Percentiles rank a stretch among this genome's conserved stretches.
These are phyloP conservation scores for Tulasnella sp. DNA, from an alignment of 768 basidiomycete genomes.

Conservation along the genomic window DNA sequence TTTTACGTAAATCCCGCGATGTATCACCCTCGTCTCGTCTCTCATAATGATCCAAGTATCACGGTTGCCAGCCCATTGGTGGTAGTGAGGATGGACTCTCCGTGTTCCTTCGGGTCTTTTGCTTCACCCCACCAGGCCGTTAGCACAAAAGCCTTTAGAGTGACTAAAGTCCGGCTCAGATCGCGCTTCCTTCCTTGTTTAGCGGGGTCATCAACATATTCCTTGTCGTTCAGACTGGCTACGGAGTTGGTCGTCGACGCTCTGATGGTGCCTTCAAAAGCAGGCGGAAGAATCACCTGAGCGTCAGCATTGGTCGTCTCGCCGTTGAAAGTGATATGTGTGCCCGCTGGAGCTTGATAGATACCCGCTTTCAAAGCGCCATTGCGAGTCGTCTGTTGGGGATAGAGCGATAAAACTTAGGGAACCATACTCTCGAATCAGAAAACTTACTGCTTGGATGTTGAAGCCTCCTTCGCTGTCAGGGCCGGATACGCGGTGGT, in stretches of 20 bases:
- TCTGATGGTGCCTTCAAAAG: conserved; percentile 5
- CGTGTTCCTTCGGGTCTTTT: conserved; percentile 10
- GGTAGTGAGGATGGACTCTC: not conserved
- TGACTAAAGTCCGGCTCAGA: not conserved
- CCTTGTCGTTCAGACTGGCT: not conserved
- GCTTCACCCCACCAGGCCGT: conserved; percentile 8
- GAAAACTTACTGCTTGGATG: not conserved
- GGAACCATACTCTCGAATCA: not conserved
- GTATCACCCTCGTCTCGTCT: no score
- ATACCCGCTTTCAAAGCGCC: conserved; percentile 4
- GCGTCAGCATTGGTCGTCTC: not conserved
- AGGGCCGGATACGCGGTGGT: not conserved
- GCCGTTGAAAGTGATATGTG: conserved; percentile 1
- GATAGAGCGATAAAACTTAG: not conserved
- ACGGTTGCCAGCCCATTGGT: not conserved
- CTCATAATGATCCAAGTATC: no score
- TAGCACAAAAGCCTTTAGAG: not conserved
- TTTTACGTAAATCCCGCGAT: no score
- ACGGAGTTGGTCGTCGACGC: not conserved
- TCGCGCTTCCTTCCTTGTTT: not conserved
- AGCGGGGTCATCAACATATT: not conserved
- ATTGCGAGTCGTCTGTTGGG: conserved; percentile 3
- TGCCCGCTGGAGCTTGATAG: not conserved
- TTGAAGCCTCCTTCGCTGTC: conserved; percentile 7
- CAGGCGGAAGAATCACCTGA: not conserved